phyloP scores from a whole-genome alignment of 176 grass and related monocot species.

The Thinopyrum elongatum region DNA sequence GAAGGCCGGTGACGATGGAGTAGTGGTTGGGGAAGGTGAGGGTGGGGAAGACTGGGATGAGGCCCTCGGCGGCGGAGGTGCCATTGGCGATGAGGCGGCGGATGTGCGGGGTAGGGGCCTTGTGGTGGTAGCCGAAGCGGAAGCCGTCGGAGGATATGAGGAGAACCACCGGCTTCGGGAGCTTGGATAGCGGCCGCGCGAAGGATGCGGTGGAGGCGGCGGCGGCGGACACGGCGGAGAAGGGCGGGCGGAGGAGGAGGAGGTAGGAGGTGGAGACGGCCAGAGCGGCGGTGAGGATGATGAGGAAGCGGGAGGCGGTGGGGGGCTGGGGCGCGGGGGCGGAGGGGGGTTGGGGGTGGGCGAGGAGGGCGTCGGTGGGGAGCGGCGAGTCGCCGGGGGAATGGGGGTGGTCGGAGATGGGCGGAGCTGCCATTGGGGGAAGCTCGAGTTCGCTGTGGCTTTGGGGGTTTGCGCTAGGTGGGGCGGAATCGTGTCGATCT shows the following conservation, averaged over 20 bases:
- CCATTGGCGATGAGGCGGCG: constrained; percentile 73
- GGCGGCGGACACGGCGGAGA: not conserved
- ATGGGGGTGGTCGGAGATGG: not conserved
- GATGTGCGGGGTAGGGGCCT: constrained; percentile 57
- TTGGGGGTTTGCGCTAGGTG: not conserved
- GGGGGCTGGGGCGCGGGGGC: not conserved
- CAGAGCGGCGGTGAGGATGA: constrained; percentile 25
- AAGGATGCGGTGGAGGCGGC: not conserved
- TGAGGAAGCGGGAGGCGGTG: constrained; percentile 7
- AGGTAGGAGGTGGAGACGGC: constrained; percentile 28
- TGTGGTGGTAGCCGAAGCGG: constrained; percentile 87
- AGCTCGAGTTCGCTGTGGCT: not conserved
- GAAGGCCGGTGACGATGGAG: constrained; percentile 92
- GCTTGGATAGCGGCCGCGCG: constrained; percentile 46
- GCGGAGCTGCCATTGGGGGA: constrained; percentile 24
- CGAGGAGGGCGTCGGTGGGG: not conserved
- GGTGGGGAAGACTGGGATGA: constrained; percentile 88
- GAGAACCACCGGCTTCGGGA: constrained; percentile 72
- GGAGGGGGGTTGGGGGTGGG: not conserved
- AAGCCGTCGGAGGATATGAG: constrained; percentile 89
- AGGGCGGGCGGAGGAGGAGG: constrained; percentile 11
- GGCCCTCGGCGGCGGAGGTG: constrained; percentile 63
- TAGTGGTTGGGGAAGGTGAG: constrained; percentile 97
- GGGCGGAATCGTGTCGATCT: not conserved
- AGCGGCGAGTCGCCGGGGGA: not conserved